These are phyloP conservation scores for Rhodotorula toruloides DNA, from an alignment of 768 basidiomycete species.

Conservation along the genomic window DNA sequence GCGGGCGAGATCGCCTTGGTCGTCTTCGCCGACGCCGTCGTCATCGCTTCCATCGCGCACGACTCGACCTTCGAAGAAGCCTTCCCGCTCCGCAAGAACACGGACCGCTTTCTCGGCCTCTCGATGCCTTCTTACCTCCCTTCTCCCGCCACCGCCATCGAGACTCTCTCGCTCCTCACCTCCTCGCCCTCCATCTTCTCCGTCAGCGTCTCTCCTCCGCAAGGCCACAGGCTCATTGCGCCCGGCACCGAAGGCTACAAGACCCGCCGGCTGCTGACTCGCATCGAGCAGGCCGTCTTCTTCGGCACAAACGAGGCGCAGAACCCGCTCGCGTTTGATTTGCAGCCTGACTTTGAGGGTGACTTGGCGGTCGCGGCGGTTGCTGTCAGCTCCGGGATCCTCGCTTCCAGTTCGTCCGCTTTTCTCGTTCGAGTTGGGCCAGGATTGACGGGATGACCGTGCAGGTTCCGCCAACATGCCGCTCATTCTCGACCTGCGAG, in stretches of 20 bases:
- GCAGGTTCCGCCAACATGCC: conserved; percentile 62
- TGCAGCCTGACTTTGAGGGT: conserved; percentile 44
- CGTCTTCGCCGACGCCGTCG: conserved; percentile 46
- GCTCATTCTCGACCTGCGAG: conserved; percentile 71
- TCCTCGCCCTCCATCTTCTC: conserved; percentile 23
- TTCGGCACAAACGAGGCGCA: conserved; percentile 46
- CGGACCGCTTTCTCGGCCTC: conserved; percentile 48
- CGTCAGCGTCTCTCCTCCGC: conserved; percentile 24
- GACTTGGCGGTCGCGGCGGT: conserved; percentile 46
- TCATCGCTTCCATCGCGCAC: conserved; percentile 43
- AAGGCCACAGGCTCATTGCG: not conserved
- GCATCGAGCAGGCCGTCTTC: conserved; percentile 50
- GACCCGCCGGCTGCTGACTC: conserved; percentile 46
- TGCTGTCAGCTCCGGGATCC: conserved; percentile 46
- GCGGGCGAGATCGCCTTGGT: conserved; percentile 44
- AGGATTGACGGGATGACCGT: not conserved
- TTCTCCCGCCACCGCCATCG: not conserved
- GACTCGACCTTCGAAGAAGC: conserved; percentile 47
- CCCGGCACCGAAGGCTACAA: conserved; percentile 27
- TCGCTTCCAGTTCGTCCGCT: conserved; percentile 62
- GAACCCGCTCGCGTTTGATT: conserved; percentile 49
- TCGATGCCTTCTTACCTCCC: conserved; percentile 10
- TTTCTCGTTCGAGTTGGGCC: too few species aligned
- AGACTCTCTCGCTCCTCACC: conserved; percentile 33
- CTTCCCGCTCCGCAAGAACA: conserved; percentile 46